Evolutionary conservation across 768 basidiomycete species (phyloP).

Genomic region (Suillus fuscotomentosus): DNA sequence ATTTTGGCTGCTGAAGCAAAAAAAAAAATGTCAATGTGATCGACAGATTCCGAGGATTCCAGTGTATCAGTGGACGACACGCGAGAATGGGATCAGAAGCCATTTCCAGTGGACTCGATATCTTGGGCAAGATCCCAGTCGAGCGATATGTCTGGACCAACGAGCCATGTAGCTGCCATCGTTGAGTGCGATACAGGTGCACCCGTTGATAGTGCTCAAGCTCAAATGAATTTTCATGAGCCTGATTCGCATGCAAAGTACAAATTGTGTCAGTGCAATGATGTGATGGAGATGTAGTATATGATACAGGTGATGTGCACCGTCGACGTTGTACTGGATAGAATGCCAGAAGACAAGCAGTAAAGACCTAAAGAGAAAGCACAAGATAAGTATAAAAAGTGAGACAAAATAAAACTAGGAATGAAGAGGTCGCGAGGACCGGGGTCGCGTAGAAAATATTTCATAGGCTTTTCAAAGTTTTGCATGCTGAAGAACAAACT

Average conservation of each 20-base stretch:
- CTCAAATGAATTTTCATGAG: slow-evolving; percentile 24
- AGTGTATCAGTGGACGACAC: too few species aligned
- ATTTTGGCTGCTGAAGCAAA: too few species aligned
- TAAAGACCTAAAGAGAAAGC: slow-evolving; percentile 36
- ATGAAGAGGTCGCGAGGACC: slow-evolving; percentile 58
- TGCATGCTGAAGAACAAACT: slow-evolving; percentile 38
- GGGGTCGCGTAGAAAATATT: slow-evolving; percentile 33
- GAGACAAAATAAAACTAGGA: slow-evolving; percentile 36
- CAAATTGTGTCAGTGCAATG: slow-evolving; percentile 35
- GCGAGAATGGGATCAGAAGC: slow-evolving; percentile 15
- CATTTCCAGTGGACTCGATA: slow-evolving; percentile 28
- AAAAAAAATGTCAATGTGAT: too few species aligned
- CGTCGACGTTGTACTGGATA: slow-evolving; percentile 33
- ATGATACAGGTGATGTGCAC: slow-evolving; percentile 25
- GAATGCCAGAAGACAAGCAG: slow-evolving; percentile 33
- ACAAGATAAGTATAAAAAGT: slow-evolving; percentile 59
- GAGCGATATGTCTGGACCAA: slow-evolving; percentile 49
- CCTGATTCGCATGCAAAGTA: slow-evolving; percentile 37
- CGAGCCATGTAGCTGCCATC: slow-evolving; percentile 65
- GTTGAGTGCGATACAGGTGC: slow-evolving; percentile 41
- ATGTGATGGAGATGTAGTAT: slow-evolving; percentile 33
- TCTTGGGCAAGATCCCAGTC: slow-evolving; percentile 73
- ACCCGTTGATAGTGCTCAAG: slow-evolving; percentile 21
- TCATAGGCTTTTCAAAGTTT: slow-evolving; percentile 31
- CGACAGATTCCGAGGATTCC: slow-evolving; percentile 13